These are phyloP conservation scores for Trichoderma guizhouense DNA, from an alignment of 2,329 filamentous ascomycete genomes.

Conservation along the genomic window DNA sequence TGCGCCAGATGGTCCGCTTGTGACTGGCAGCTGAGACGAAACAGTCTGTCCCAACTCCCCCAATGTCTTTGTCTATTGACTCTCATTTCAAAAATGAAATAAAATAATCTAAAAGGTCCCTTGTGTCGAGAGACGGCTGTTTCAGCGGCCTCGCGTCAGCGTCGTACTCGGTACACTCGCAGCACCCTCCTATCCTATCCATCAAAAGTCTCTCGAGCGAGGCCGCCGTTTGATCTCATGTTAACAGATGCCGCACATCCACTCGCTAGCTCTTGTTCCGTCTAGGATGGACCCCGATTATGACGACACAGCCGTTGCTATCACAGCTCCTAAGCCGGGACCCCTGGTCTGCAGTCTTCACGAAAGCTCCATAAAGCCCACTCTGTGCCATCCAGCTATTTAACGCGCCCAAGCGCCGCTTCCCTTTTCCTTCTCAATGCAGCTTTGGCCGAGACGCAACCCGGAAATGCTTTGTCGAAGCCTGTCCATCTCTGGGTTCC, in stretches of 20 bases:
- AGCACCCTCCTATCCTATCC: not conserved
- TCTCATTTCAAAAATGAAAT: not conserved
- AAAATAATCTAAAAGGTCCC: not conserved
- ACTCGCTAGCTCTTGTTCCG: not conserved
- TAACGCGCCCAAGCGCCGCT: not conserved
- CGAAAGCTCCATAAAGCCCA: conserved; percentile 7
- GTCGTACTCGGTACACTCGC: not conserved
- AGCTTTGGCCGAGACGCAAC: not conserved
- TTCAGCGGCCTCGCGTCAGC: conserved; percentile 9
- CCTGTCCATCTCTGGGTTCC: not conserved
- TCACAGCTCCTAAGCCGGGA: not conserved
- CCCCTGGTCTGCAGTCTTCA: not conserved
- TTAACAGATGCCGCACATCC: not conserved
- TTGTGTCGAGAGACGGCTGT: not conserved
- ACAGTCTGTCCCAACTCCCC: not conserved
- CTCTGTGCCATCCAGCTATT: not conserved
- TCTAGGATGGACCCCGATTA: conserved; percentile 1
- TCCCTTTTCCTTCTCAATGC: not conserved
- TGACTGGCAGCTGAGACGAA: conserved; percentile 1
- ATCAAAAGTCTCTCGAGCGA: not conserved
- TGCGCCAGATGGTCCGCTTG: not conserved
- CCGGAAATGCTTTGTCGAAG: not conserved
- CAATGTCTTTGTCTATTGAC: not conserved
- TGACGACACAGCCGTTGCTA: conserved; percentile 10
- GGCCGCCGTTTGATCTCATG: not conserved